Percentiles rank a stretch among this genome's conserved stretches.
phyloP scores from a whole-genome alignment of 2,329 filamentous ascomycete species.

The Neonectria sp. region DNA sequence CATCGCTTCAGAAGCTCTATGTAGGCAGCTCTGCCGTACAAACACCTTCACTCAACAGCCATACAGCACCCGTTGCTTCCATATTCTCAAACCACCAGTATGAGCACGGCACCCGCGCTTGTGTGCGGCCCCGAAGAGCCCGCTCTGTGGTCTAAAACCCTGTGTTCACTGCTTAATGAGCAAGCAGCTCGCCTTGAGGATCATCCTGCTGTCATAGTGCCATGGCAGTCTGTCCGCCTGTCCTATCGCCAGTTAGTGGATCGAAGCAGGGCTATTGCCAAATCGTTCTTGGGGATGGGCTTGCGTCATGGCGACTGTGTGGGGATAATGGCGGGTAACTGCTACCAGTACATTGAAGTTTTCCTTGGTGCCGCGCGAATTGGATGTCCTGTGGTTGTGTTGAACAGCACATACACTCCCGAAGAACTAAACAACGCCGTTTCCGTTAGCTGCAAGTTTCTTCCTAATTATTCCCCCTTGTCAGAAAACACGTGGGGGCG shows the following conservation, averaged over 20 bases:
- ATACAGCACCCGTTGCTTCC: too few species aligned
- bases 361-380: constrained; percentile 34
- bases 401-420: constrained; percentile 35
- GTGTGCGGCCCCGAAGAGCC: not conserved
- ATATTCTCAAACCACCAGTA: not conserved
- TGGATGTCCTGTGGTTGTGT: constrained; percentile 29
- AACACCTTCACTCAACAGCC: too few species aligned
- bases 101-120: not conserved
- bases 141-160: constrained; percentile 5
- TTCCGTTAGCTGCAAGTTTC: constrained; percentile 19
- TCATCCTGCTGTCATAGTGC: constrained; percentile 18
- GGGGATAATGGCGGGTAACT: constrained; percentile 36
- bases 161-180: constrained; percentile 21
- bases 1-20: too few species aligned
- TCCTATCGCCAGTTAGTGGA: constrained; percentile 25
- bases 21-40: too few species aligned
- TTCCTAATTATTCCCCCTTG: not conserved
- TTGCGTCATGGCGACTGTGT: constrained; percentile 28
- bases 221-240: constrained; percentile 29
- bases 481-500: not conserved
- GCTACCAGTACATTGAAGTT: constrained; percentile 32
- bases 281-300: constrained; percentile 34
- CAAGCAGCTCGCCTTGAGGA: constrained; percentile 23
- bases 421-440: constrained; percentile 26
- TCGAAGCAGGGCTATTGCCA: constrained; percentile 24